Evolutionary conservation across 805 yeast species (phyloP).

Genomic region (Brettanomyces anomalus): DNA sequence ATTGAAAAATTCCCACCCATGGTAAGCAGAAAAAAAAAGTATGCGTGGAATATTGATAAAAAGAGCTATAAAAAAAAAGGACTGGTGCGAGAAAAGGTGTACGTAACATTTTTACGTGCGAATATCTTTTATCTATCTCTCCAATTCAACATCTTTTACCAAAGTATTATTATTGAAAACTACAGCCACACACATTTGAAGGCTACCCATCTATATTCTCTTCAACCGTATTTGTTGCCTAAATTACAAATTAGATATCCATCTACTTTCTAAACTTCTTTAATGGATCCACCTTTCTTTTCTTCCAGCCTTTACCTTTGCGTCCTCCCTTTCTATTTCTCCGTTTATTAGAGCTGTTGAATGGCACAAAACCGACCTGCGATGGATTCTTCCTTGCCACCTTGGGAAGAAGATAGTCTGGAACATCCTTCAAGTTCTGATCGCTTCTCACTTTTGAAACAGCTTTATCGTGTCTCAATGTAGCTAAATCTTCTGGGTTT

Average conservation of each 20-base stretch:
- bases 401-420: slow-evolving; percentile 83
- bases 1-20: too few relatives aligned
- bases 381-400: slow-evolving; percentile 51
- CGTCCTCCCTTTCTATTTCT: slow-evolving; percentile 31
- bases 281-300: slow-evolving; percentile 41
- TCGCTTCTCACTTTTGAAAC: slow-evolving; percentile 77
- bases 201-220: too few relatives aligned
- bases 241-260: background rate
- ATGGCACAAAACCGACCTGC: slow-evolving; percentile 65
- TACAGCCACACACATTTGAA: too few relatives aligned
- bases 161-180: too few relatives aligned
- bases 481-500: slow-evolving; percentile 86
- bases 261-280: slow-evolving; percentile 26
- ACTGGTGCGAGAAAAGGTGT: too few relatives aligned
- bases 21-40: too few relatives aligned
- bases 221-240: too few relatives aligned
- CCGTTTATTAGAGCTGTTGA: slow-evolving; percentile 40
- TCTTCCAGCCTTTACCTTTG: slow-evolving; percentile 22
- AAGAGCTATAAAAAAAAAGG: too few relatives aligned
- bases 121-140: too few relatives aligned
- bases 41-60: too few relatives aligned
- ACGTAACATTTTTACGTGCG: too few relatives aligned
- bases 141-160: too few relatives aligned
- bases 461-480: slow-evolving; percentile 87
- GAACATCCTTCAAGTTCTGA: slow-evolving; percentile 81